Evolutionary conservation across 345 rosid genomes (phyloP), one percentile per base, ranked within the genome.

Genomic region (Syzygium jambos): DNA sequence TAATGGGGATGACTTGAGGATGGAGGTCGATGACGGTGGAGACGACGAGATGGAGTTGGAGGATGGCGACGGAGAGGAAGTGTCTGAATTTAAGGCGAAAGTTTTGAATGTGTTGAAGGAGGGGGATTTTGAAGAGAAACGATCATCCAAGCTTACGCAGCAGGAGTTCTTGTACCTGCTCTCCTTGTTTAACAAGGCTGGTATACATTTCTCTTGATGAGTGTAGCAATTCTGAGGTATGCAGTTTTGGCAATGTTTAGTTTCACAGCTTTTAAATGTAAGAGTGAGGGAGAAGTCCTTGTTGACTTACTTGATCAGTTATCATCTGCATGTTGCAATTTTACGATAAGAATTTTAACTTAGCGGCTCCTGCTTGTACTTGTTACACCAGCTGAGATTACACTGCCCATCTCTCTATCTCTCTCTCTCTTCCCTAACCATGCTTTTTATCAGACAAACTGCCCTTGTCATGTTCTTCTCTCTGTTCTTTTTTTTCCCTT

Each of bases 141-240:
- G 99, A 78, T 88, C 89, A 13, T 85, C 87, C 51, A 88, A 88
- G 85, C 89, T 88, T 51, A 82, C 96, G 1, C 98, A 96, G 52
- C 95, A 95, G 89, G 97, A 95, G 91, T 97, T 97, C 91, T 89
- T 97, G 87, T 94, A 93, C 91, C 88, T 95, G 49, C 96, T 97
- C 68, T 94, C 99, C 52, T 91, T 94, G 84, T 97, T 97, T 93
- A 97, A 96, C 91, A 93, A 94, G 95, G 96, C 93, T 29, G 98
- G 98, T 86, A 90, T 97, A 77, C 99, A 97, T 91, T 95, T 97
- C 84, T 82, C 87, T 80, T 7, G 84, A 84, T 23, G 46, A 19
- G 41, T 29, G 57, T 52, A 13, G 59, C 61, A 13, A 46, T 49
- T 83, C 51, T 83, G 25, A 73, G 80, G 49, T 73, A 73, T 73